Percentiles rank a stretch among this genome's conserved stretches.
phyloP scores from a whole-genome alignment of 306 rosid genomes.

The Ammopiptanthus mongolicus region DNA sequence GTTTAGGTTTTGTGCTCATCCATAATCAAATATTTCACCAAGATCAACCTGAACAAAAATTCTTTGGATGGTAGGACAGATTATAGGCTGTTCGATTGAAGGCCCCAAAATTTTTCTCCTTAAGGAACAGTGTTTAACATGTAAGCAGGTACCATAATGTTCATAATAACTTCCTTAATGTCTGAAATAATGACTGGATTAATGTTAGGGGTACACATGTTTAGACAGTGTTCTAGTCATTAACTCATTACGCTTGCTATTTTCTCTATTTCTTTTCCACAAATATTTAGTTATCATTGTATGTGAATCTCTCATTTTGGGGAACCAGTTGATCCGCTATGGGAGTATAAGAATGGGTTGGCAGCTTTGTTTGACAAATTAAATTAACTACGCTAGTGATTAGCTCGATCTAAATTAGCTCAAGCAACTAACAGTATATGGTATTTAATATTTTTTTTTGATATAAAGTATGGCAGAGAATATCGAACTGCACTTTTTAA shows the following conservation, averaged over 20 bases:
- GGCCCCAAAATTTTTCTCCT: background rate
- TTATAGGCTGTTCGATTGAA: background rate
- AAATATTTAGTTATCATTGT: background rate
- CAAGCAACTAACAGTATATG: background rate
- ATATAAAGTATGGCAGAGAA: background rate
- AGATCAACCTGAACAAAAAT: background rate
- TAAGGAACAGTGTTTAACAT: background rate
- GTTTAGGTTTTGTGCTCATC: background rate
- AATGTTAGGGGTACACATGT: background rate
- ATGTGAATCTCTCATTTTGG: background rate
- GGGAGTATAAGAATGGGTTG: background rate
- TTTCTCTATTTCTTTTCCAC: background rate
- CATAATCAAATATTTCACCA: background rate
- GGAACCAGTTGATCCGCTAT: background rate
- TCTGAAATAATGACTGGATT: background rate
- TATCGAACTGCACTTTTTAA: background rate
- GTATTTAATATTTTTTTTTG: background rate
- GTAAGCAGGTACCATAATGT: background rate
- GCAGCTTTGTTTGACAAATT: background rate
- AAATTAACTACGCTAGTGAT: background rate
- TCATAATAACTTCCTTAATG: background rate
- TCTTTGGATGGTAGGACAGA: background rate
- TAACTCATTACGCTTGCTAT: background rate
- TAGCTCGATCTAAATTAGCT: background rate
- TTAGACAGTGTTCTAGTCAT: background rate